Percentiles rank a stretch among this genome's conserved stretches.
Conservation (phyloP, 306 rosid genomes). For the Ammopiptanthus mongolicus region DNA sequence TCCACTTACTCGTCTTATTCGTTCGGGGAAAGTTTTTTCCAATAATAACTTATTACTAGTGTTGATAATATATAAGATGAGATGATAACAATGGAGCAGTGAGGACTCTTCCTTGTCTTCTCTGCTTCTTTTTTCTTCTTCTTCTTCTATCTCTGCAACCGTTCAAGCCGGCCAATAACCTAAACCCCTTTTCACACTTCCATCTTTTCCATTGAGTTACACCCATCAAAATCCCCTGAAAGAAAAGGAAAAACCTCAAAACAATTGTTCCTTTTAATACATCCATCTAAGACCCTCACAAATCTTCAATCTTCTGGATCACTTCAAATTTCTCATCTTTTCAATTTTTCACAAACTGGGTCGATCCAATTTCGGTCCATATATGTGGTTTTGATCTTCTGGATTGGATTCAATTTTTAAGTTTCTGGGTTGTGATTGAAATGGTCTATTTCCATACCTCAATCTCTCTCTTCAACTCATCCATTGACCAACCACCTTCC, state of each 20-base stretch:
- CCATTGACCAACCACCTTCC: conserved; percentile 57
- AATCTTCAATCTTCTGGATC: conserved; percentile 27
- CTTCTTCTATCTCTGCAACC: conserved; percentile 20
- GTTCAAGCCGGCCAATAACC: conserved; percentile 33
- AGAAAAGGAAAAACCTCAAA: not conserved
- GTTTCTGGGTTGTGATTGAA: conserved; percentile 43
- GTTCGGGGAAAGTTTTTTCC: no score
- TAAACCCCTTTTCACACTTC: not conserved
- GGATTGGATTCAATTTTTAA: conserved; percentile 23
- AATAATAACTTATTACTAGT: no score
- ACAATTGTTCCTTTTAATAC: not conserved
- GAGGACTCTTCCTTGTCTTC: conserved; percentile 34
- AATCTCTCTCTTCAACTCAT: conserved; percentile 78
- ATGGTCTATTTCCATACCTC: conserved; percentile 86
- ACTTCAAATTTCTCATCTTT: conserved; percentile 4
- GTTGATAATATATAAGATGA: not conserved
- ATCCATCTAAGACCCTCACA: conserved; percentile 28
- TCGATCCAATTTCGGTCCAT: conserved; percentile 32
- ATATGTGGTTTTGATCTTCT: conserved; percentile 17
- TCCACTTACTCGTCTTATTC: no score
- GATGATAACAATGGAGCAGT: conserved; percentile 24
- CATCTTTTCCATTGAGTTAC: conserved; percentile 2
- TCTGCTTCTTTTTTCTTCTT: conserved; percentile 39
- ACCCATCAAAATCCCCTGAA: not conserved
- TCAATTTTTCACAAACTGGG: conserved; percentile 22